Base-by-base conservation (phyloP, 768 basidiomycete species). In the Termitomyces sp. region DNA sequence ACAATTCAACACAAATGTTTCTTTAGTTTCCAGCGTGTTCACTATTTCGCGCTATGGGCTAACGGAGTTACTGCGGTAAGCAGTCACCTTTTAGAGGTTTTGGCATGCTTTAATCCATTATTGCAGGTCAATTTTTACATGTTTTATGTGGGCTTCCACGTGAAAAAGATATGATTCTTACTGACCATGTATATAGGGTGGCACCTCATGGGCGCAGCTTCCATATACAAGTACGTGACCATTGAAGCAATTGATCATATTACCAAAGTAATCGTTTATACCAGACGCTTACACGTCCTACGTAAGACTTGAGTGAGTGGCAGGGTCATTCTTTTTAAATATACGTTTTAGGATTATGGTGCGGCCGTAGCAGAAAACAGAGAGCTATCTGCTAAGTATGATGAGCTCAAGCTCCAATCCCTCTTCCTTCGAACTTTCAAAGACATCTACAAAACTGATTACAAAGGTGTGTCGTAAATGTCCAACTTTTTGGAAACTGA, bases 41-140 rank as follows among this genome's bases (percentile, higher is more conserved):
- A 63, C 40, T 58, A 63, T 47, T 58, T 58, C 39, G 56, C 57
- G 48, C 42, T 63, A n/a, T 63, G 62, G 62, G 62, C 59, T n/a
- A 61, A 61, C 37, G 62, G 62, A 18, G 62, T 63, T 26, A 63
- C 62, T 33, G 62, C 62, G 20, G 62, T 63, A 34, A 18, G 59
- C 16, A 16, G n/a, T 37, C 30, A 22, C 44, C 9, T 36, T 22
- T 32, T 22, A 39, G 2, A 22, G 8, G 32, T n/a, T 20, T 33
- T n/a, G 7, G 27, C 24, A 20, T 39, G 33, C 22, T 47, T 39
- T 5, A 16, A 27, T 33, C 4, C 32, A 32, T 24, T 53, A 6
- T 12, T 39, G 1, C 56, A 61, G 59, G 59, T 63, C 43, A 58
- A 57, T 16, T 63, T 55, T 30, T 60, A 63, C 34, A 63, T 63